Conservation (phyloP, 1,284 basidiomycete species). For the Ganoderma meredithae region DNA sequence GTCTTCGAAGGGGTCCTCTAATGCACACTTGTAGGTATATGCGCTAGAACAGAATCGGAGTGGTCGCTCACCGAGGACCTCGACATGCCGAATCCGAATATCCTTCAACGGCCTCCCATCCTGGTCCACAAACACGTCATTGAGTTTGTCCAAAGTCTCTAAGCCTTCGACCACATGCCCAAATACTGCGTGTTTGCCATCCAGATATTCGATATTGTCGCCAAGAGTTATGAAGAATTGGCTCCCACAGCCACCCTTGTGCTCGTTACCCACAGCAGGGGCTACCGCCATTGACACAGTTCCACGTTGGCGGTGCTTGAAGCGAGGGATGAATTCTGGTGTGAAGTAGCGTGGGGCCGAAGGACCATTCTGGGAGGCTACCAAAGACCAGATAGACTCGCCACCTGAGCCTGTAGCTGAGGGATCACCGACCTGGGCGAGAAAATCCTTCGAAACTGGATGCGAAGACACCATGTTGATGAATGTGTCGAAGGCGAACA, state of each 20-base stretch:
- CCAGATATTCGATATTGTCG: slow-evolving; percentile 93
- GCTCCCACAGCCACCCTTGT: slow-evolving; percentile 86
- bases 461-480: slow-evolving; percentile 17
- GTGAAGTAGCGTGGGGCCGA: slow-evolving; percentile 78
- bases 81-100: slow-evolving; percentile 90
- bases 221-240: slow-evolving; percentile 97
- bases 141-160: slow-evolving; percentile 93
- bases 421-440: slow-evolving; percentile 95
- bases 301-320: slow-evolving; percentile 89
- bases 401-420: slow-evolving; percentile 95
- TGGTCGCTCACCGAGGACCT: slow-evolving; percentile 80
- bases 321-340: slow-evolving; percentile 79
- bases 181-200: slow-evolving; percentile 96
- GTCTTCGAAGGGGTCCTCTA: slow-evolving; percentile 96
- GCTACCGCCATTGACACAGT: slow-evolving; percentile 97
- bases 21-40: slow-evolving; percentile 11
- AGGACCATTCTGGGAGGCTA: slow-evolving; percentile 58
- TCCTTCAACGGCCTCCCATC: slow-evolving; percentile 93
- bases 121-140: slow-evolving; percentile 90
- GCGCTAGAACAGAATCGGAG: neutral
- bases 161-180: slow-evolving; percentile 95
- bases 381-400: slow-evolving; percentile 82
- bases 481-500: slow-evolving; percentile 7
- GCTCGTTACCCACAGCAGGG: slow-evolving; percentile 67
- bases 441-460: slow-evolving; percentile 93